Percentiles rank a stretch among this genome's conserved stretches.
These are phyloP conservation scores for Angomonas ambiguus DNA, from an alignment of 208 protist species.

Conservation along the genomic window DNA sequence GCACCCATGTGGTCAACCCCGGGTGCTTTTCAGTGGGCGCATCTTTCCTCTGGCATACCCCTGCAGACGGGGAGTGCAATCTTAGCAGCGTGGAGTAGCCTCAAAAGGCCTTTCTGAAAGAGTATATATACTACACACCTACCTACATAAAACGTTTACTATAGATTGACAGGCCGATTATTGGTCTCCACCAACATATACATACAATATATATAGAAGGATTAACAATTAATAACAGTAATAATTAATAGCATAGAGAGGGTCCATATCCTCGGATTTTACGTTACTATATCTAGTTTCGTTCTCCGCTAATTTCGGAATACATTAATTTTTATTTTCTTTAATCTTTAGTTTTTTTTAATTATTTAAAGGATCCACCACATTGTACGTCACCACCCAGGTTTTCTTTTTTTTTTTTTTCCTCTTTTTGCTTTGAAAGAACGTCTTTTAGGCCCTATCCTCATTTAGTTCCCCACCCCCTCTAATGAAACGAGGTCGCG, in stretches of 20 bases:
- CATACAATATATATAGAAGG: background rate
- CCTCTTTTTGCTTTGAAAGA: background rate
- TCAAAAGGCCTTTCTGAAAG: background rate
- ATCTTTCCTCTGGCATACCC: conserved; percentile 90
- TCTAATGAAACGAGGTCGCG: conserved; percentile 60
- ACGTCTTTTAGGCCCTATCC: background rate
- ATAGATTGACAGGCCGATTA: background rate
- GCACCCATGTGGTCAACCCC: conserved; percentile 77
- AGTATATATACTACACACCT: background rate
- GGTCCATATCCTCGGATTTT: too few species aligned
- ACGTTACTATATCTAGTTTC: too few species aligned
- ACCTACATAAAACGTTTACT: background rate
- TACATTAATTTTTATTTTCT: background rate
- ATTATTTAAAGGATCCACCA: background rate
- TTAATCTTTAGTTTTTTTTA: background rate
- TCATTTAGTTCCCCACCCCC: background rate
- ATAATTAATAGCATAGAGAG: too few species aligned
- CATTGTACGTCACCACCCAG: background rate
- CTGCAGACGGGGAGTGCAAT: conserved; percentile 75
- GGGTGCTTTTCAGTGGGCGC: conserved; percentile 68
- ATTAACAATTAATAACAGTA: too few species aligned
- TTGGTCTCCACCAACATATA: background rate
- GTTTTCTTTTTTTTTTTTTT: background rate
- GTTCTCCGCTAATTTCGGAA: background rate
- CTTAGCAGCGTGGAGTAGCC: conserved; percentile 62